Evolutionary conservation across 2,329 filamentous ascomycete genomes (phyloP).

Genomic region (Diplodia seriata): DNA sequence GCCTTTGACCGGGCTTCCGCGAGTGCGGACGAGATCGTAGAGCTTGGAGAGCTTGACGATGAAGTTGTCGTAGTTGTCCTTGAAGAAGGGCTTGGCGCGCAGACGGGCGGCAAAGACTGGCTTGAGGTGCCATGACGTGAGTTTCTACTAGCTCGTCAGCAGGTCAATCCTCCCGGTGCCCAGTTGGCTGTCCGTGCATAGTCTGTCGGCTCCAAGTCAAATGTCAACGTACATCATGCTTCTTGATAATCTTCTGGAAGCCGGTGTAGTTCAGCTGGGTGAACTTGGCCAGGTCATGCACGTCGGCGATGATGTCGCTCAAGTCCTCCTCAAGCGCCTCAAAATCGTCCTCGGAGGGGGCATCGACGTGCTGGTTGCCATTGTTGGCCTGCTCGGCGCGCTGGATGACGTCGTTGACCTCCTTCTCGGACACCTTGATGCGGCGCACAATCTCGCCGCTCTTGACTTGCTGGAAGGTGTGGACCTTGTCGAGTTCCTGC

Average conservation of each 20-base stretch:
- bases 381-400: slow-evolving; percentile 59
- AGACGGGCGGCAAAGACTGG: slow-evolving; percentile 95
- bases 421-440: slow-evolving; percentile 85
- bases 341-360: slow-evolving; percentile 87
- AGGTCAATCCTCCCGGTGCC: background rate
- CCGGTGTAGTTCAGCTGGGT: slow-evolving; percentile 98
- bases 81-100: slow-evolving; percentile 97
- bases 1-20: slow-evolving; percentile 89
- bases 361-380: slow-evolving; percentile 43
- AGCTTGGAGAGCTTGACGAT: slow-evolving; percentile 93
- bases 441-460: slow-evolving; percentile 92
- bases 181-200: background rate
- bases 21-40: slow-evolving; percentile 91
- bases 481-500: slow-evolving; percentile 94
- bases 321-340: slow-evolving; percentile 91
- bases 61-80: slow-evolving; percentile 97
- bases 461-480: slow-evolving; percentile 97
- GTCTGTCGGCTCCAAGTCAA: background rate
- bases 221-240: slow-evolving; percentile 78
- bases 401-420: slow-evolving; percentile 86
- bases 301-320: slow-evolving; percentile 97
- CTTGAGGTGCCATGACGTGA: slow-evolving; percentile 89
- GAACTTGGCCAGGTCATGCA: slow-evolving; percentile 97
- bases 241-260: slow-evolving; percentile 99
- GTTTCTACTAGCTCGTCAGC: slow-evolving; percentile 67